Evolutionary conservation across 305 asterid genomes (phyloP), one percentile per base, ranked within the genome.

Genomic region (Plantago lanceolata): DNA sequence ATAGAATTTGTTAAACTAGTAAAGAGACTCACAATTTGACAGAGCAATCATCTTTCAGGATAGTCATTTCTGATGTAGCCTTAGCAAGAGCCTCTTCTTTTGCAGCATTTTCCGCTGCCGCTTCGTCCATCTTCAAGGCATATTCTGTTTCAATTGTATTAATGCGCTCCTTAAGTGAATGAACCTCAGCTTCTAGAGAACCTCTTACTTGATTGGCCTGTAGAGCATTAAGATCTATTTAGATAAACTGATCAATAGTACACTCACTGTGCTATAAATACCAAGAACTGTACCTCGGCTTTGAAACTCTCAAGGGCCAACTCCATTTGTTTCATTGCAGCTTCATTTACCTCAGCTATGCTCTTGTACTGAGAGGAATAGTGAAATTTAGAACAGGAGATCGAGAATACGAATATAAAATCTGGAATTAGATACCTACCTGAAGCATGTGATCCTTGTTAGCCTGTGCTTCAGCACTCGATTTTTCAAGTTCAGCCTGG

Each of bases 321-420:
- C 74, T 87, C 99, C 79, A 87, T 78, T 70, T 87, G 85, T 70
- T 79, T 85, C 63, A 90, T 80, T 29, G 97, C 96, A 29, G 79
- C 85, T 81, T 93, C 99, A 68, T 83, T 93, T 31, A 81, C 89
- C 79, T 81, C 80, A 67, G 99, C 94, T 20, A 93, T 84, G 77
- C 84, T 79, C 79, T 90, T 93, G 75, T 90, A 93, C 92, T 93
- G 89, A 76, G 66, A 75, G 31, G 31, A 60, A 44, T 70, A 64
- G 47, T 24, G 35, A 68, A 68, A 69, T 19, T 79, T 63, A 81
- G 75, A 48, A 59, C 71, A 64, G 57, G 40, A 69, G 47, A 29
- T 24, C 55, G 24, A 44, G 71, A 60, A 69, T 14, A 55, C 17
- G 65, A 63, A 43, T 17, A 50, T 31, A 58, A 45, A 65, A 18